Evolutionary conservation across 2,329 filamentous ascomycete genomes (phyloP).

Genomic region (Diaporthe nobilis): DNA sequence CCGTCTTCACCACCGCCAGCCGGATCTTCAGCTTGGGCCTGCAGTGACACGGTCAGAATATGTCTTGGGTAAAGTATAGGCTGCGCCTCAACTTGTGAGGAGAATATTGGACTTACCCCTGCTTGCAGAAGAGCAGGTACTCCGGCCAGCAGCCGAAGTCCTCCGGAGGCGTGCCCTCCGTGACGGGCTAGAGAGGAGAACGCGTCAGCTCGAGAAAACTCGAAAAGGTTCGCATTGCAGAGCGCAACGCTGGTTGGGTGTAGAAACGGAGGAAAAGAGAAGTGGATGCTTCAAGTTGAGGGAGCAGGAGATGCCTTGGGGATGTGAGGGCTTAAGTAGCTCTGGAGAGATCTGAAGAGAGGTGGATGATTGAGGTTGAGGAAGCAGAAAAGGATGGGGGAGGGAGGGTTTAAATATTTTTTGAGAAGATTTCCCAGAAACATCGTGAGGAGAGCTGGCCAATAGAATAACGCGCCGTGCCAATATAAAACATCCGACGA

Average conservation of each 20-base stretch:
- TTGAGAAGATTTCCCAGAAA: neutral
- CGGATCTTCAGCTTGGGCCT: constrained; percentile 32
- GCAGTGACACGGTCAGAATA: neutral
- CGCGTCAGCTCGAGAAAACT: constrained; percentile 13
- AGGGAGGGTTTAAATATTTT: constrained; percentile 15
- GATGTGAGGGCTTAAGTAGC: neutral
- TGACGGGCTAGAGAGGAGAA: neutral
- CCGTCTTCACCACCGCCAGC: neutral
- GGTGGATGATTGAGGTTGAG: neutral
- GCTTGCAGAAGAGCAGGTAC: constrained; percentile 29
- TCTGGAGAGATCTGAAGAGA: neutral
- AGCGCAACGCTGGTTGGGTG: neutral
- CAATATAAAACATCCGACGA: neutral
- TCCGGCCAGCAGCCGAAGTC: constrained; percentile 22
- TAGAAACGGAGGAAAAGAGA: neutral
- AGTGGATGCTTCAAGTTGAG: neutral
- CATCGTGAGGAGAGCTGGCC: neutral
- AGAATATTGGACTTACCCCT: constrained; percentile 29
- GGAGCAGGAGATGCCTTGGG: neutral
- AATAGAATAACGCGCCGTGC: neutral
- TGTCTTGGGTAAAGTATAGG: neutral
- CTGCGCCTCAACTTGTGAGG: neutral
- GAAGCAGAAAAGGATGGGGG: neutral
- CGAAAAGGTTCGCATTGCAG: neutral
- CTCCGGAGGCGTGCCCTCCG: constrained; percentile 5